Base-by-base conservation (phyloP, 495 filamentous ascomycete species). In the Neurospora tetraspora region DNA sequence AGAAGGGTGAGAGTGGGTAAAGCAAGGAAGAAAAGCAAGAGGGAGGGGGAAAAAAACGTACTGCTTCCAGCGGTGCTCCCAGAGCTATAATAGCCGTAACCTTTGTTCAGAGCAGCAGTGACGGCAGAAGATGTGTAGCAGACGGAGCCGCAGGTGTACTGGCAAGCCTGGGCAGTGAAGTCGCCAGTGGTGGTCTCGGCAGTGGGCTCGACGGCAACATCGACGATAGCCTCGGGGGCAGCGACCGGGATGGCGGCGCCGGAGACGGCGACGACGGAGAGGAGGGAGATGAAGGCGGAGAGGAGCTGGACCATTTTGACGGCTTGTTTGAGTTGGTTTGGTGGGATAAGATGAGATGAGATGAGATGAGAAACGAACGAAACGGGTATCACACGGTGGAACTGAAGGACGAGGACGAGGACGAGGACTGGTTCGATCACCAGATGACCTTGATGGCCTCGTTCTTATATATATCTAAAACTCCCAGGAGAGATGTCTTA, bases 71-170 rank as follows among this genome's bases (percentile, higher is more conserved):
- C 84, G 14, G 82, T 85, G 8, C 81, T 39, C 53, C 87, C 89
- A 6, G 77, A 68, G 20, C 82, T 40, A 72, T 87, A 79, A 39
- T 87, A 83, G 5, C 77, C 71, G 80, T 87, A 88, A 0, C 86
- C 89, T 40, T 83, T 79, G 34, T 80, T 74, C 8, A 84, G 77
- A 69, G 90, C 90, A 3, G 82, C 82, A 70, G 81, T 81, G 69
- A 91, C 83, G 40, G 82, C 75, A 3, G 77, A 65, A 61, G 80
- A 76, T 69, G 71, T 72, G 76, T 84, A 85, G 77, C 80, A 82
- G 27, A 80, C 71, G 14, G 59, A 75, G 39, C 82, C 82, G 73
- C 82, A 84, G 14, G 78, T 81, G 40, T 75, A 79, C 65, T 75
- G 80, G 71, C 82, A 84, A 20, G 81, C 78, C 45, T 73, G 65